Evolutionary conservation across 1,284 basidiomycete genomes (phyloP).

Genomic region (Ganoderma leucocontextum): DNA sequence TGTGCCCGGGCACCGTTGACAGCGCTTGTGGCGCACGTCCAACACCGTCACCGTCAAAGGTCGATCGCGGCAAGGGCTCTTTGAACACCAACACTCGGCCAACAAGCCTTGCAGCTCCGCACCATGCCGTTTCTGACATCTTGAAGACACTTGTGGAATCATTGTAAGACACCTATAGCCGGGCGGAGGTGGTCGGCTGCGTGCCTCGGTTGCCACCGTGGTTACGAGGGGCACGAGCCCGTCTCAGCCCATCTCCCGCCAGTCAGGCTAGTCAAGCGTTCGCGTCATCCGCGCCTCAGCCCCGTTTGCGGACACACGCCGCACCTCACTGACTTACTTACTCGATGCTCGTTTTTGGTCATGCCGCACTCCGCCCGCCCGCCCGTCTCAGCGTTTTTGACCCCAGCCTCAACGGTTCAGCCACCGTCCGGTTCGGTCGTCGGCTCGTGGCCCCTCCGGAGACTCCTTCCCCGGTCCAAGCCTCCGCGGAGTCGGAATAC

Average conservation of each 20-base stretch:
- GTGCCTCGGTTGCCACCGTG: conserved; percentile 20
- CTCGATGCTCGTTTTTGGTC: conserved; percentile 3
- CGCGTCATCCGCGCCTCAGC: background rate
- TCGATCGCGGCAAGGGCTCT: background rate
- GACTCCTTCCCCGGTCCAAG: conserved; percentile 1
- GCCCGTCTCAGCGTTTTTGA: background rate
- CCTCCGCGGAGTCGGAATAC: conserved; percentile 32
- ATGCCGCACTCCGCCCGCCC: conserved; percentile 6
- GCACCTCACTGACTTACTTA: background rate
- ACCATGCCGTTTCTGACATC: background rate
- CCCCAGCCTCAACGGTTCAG: conserved; percentile 2
- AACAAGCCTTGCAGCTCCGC: background rate
- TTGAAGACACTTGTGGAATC: background rate
- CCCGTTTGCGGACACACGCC: background rate
- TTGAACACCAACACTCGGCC: conserved; percentile 5
- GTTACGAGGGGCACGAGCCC: conserved; percentile 15
- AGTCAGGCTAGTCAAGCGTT: no score
- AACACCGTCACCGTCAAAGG: background rate
- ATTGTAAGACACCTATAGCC: conserved; percentile 5
- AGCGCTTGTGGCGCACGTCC: conserved; percentile 2
- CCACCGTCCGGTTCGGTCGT: conserved; percentile 3
- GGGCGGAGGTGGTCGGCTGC: background rate
- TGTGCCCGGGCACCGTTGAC: background rate
- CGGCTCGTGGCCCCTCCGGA: conserved; percentile 6
- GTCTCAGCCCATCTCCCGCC: background rate